Percentiles rank a stretch among this genome's conserved stretches.
These are phyloP conservation scores for Metarhizium guizhouense DNA, from an alignment of 2,329 filamentous ascomycete genomes.

Conservation along the genomic window DNA sequence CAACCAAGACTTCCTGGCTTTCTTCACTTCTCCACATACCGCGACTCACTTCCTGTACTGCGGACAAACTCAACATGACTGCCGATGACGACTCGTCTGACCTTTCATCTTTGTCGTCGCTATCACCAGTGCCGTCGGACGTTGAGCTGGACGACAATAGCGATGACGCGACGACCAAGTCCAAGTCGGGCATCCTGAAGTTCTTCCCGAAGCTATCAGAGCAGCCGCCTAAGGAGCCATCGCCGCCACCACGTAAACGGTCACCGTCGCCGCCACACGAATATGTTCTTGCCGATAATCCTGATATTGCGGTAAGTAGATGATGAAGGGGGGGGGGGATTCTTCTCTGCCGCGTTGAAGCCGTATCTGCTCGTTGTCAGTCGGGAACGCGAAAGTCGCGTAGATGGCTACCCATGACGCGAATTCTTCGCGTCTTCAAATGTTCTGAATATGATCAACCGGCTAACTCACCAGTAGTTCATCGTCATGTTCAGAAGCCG, in stretches of 20 bases:
- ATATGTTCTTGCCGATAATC: slow-evolving; percentile 81
- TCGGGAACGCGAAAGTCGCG: slow-evolving; percentile 1
- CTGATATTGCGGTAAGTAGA: slow-evolving; percentile 78
- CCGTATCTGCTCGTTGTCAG: not conserved
- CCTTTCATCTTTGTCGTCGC: slow-evolving; percentile 47
- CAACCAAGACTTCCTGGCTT: slow-evolving; percentile 16
- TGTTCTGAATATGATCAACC: not conserved
- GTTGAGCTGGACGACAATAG: slow-evolving; percentile 40
- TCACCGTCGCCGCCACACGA: slow-evolving; percentile 85
- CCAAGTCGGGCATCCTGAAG: slow-evolving; percentile 53
- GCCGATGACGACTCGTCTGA: slow-evolving; percentile 55
- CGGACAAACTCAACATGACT: slow-evolving; percentile 35
- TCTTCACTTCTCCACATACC: slow-evolving; percentile 19
- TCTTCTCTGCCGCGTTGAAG: not conserved
- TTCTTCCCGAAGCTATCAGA: slow-evolving; percentile 55
- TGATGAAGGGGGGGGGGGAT: slow-evolving; percentile 2
- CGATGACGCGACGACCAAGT: slow-evolving; percentile 30
- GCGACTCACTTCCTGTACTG: slow-evolving; percentile 14
- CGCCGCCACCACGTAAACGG: slow-evolving; percentile 66
- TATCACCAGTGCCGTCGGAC: slow-evolving; percentile 35
- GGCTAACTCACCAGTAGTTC: slow-evolving; percentile 52
- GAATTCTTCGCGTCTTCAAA: slow-evolving; percentile 40
- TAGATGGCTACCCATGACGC: slow-evolving; percentile 34
- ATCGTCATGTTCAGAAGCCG: slow-evolving; percentile 96
- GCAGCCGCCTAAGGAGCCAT: slow-evolving; percentile 44